Percentiles rank a stretch among this genome's conserved stretches.
phyloP scores from a whole-genome alignment of 345 rosid genomes.

The Rhodomyrtus tomentosa region DNA sequence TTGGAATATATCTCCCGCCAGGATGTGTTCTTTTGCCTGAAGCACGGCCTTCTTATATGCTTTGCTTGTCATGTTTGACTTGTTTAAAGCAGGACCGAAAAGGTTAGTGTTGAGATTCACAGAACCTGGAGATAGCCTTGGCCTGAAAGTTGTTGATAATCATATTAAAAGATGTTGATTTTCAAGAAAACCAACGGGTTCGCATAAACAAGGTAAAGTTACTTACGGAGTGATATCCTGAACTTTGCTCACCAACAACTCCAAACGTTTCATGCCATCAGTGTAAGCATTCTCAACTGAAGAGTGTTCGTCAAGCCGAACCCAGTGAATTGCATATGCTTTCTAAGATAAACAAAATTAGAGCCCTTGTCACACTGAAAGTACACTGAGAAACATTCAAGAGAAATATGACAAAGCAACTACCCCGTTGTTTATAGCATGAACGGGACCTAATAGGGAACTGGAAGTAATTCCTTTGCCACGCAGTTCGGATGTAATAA shows the following conservation, averaged over 20 bases:
- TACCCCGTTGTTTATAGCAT: background rate
- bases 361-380: background rate
- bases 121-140: conserved; percentile 41
- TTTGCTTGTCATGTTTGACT: conserved; percentile 59
- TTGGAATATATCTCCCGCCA: conserved; percentile 86
- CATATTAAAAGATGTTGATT: background rate
- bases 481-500: background rate
- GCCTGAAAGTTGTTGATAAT: conserved; percentile 25
- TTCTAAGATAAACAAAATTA: conserved; percentile 17
- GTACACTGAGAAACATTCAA: background rate
- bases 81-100: conserved; percentile 45
- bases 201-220: background rate
- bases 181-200: background rate
- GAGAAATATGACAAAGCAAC: background rate
- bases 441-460: background rate
- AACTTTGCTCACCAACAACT: conserved; percentile 29
- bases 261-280: conserved; percentile 35
- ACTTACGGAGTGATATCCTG: conserved; percentile 32
- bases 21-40: conserved; percentile 75
- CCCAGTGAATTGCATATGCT: conserved; percentile 54
- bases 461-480: background rate
- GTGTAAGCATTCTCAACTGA: conserved; percentile 36
- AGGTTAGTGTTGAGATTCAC: conserved; percentile 43
- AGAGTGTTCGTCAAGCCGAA: conserved; percentile 33
- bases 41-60: conserved; percentile 58